Evolutionary conservation across 208 protist genomes (phyloP).

Genomic region (Leishmania tropica): DNA sequence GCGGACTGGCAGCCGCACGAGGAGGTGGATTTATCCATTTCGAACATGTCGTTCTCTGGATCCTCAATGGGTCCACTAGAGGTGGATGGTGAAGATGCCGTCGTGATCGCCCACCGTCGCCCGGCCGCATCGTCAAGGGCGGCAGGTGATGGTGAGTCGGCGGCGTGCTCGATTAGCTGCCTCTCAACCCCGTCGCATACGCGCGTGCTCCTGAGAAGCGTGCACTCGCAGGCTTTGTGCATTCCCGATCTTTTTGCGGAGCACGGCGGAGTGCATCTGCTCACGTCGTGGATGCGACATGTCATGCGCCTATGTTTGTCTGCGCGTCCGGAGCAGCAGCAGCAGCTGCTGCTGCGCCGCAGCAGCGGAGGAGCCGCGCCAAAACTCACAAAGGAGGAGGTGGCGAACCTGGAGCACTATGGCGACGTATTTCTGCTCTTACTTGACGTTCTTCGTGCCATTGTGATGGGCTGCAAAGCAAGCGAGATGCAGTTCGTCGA

Average conservation of each 20-base stretch:
- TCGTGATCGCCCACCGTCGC: background rate
- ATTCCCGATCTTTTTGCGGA: conserved; percentile 29
- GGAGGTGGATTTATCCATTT: background rate
- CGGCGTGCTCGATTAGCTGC: background rate
- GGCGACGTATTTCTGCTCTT: conserved; percentile 24
- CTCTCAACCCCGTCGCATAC: background rate
- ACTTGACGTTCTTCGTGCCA: conserved; percentile 29
- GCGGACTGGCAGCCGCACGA: background rate
- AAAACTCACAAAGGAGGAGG: conserved; percentile 7
- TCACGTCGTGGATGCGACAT: conserved; percentile 31
- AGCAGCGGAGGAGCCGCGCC: background rate
- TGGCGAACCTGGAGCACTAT: conserved; percentile 11
- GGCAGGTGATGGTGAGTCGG: background rate
- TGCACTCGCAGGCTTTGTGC: conserved; percentile 17
- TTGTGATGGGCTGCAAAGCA: conserved; percentile 26
- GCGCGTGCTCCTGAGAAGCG: conserved; percentile 15
- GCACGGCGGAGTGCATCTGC: conserved; percentile 20
- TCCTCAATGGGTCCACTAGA: conserved; percentile 24
- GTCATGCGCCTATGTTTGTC: conserved; percentile 20
- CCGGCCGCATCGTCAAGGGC: background rate
- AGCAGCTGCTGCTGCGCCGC: background rate
- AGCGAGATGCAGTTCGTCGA: conserved; percentile 29
- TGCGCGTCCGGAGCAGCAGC: background rate
- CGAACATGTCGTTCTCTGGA: conserved; percentile 14
- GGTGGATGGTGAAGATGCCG: background rate